Base-by-base conservation (phyloP, 805 yeast species). In the Diddensiella santjacobensis region DNA sequence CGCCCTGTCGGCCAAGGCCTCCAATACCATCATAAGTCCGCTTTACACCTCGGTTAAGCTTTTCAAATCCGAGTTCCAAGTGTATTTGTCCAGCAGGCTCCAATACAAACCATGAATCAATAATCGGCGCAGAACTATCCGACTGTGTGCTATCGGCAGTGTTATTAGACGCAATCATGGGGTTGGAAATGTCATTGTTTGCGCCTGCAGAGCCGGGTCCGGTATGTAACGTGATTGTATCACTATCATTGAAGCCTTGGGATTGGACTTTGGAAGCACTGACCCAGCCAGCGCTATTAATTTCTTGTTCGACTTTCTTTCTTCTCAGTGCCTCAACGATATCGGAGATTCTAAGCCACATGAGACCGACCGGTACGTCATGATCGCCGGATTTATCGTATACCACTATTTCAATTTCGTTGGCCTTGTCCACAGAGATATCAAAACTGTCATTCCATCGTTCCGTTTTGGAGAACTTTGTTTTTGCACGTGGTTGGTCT, bases 41-140 rank as follows among this genome's bases (percentile, higher is more conserved):
- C 55, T 72, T 74, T 45, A 73, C 75, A 17, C 75, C 77, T 29
- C 69, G 63, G 22, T 71, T 68, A 3, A 84, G 77, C 60, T 91
- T 91, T 40, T 83, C 84, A 62, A 93, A 93, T 2, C 91, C 84
- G 22, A 91, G 68, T 3, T 83, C 79, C 38, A 93, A 65, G 48
- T 86, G 71, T 30, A 93, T 80, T 66, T 89, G 96, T 19, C 99
- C 99, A 1, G 90, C 81, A 6, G 99, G 98, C 66, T 91, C 99
- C 52, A 93, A 71, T 48, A 84, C 82, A 61, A 87, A 85, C 98
- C 98, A 93, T 3, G 87, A 76, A 46, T 82, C 84, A 11, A 87
- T 75, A 5, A 45, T 23, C 47, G 45, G 42, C 3, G 15, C 44
- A 22, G 22, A 11, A 38, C 24, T 18, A 39, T 23, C 22, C 8